Evolutionary conservation across 495 filamentous ascomycete species (phyloP), one percentile per base, ranked within the genome.

Genomic region (Aspergillus cavernicola): DNA sequence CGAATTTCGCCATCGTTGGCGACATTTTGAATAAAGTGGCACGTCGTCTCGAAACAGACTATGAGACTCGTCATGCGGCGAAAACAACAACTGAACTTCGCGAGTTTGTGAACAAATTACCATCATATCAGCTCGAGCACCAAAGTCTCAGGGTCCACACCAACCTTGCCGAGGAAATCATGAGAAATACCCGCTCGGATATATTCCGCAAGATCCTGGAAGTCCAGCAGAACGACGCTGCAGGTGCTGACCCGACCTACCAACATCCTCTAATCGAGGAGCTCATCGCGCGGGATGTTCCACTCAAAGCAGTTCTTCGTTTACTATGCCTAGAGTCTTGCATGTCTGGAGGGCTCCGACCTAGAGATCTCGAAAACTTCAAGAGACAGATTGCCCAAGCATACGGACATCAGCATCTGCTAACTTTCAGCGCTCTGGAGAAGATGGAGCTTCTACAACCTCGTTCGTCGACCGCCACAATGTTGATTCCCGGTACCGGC

Each of bases 211-310:
- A 88, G 58, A 75, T 88, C 32, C 75, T 97, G 1, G 95, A 97
- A 69, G 87, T 97, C 8, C 95, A 99, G 65, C 95, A 97, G 68
- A 95, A 95, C 61, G 80, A 96, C 49, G 90, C 89, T n/a, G 90
- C 90, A 2, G 93, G 92, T 42, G 80, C 88, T 18, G 93, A 98
- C 62, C 85, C 92, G 12, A 86, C 83, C 15, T 87, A 87, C 16
- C 89, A 95, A 67, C 90, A 95, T 63, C 90, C 95, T 23, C 81
- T 82, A 2, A 89, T 99, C 52, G 89, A 93, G 70, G 95, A 99
- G 64, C 78, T 99, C 16, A 95, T 99, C 44, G 85, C 89, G 7
- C 87, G 92, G 44, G 86, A 89, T 53, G 80, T 86, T 0, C 85
- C 92, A 1, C 69, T 97, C 2, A 80, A 85, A 13, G 84, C 85